A percentile compares a stretch with the other conserved stretches of the same genome.
Conservation (phyloP, 2,329 filamentous ascomycete genomes). For the Talaromyces sp. region DNA sequence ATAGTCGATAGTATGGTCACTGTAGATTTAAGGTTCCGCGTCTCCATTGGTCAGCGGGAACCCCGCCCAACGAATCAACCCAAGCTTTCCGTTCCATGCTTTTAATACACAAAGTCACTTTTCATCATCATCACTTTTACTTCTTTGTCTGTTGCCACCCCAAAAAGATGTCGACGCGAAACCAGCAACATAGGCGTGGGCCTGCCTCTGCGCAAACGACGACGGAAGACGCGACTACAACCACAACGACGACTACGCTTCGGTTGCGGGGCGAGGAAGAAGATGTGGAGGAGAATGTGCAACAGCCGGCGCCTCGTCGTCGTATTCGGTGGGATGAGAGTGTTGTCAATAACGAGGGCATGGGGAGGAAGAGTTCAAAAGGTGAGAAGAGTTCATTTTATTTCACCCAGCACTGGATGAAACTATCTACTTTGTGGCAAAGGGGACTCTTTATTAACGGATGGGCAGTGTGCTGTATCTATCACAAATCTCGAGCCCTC, state of each 20-base stretch:
- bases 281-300: conserved; percentile 18
- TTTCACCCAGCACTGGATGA: neutral
- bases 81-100: no score
- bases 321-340: conserved; percentile 89
- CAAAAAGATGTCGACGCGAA: conserved; percentile 19
- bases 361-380: conserved; percentile 93
- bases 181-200: conserved; percentile 14
- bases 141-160: neutral
- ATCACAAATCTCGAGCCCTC: conserved; percentile 75
- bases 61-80: neutral
- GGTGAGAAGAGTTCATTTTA: conserved; percentile 47
- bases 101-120: no score
- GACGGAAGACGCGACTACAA: conserved; percentile 15
- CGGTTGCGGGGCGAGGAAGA: conserved; percentile 8
- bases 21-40: neutral
- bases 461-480: conserved; percentile 89
- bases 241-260: conserved; percentile 14
- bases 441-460: neutral
- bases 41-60: neutral
- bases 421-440: neutral
- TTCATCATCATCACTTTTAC: neutral
- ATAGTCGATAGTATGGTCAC: no score
- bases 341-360: conserved; percentile 90
- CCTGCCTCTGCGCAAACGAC: conserved; percentile 2
- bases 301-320: conserved; percentile 45